phyloP scores from a whole-genome alignment of 179 eudicot species.

The Dionaea muscipula region DNA sequence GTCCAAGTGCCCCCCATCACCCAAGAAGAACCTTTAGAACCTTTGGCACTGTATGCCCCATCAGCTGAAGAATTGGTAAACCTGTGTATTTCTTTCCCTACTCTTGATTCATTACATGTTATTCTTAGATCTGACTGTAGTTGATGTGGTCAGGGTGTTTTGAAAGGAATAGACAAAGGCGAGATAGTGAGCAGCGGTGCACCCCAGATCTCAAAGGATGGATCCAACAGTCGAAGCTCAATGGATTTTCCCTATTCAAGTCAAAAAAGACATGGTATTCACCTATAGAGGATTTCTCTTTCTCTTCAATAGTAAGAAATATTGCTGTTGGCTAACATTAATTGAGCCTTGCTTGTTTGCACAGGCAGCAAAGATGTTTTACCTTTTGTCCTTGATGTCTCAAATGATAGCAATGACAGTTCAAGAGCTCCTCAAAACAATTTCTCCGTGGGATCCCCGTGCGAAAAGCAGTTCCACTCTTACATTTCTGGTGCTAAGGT shows the following conservation, averaged over 20 bases:
- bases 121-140: constrained; percentile 13
- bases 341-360: constrained; percentile 9
- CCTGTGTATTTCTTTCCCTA: constrained; percentile 3
- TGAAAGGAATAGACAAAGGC: constrained; percentile 86
- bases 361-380: constrained; percentile 70
- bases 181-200: constrained; percentile 82
- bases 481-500: constrained; percentile 24
- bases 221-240: constrained; percentile 51
- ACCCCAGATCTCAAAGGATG: constrained; percentile 72
- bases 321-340: constrained; percentile 6
- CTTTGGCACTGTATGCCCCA: constrained; percentile 69
- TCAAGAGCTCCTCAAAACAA: constrained; percentile 22
- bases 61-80: constrained; percentile 70
- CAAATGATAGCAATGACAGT: constrained; percentile 32
- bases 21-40: constrained; percentile 64
- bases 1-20: constrained; percentile 61
- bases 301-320: background rate
- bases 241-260: constrained; percentile 47
- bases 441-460: constrained; percentile 22
- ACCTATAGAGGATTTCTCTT: background rate
- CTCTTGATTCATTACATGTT: constrained; percentile 2
- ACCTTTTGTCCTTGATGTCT: constrained; percentile 33
- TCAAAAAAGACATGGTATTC: constrained; percentile 53
- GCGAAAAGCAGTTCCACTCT: constrained; percentile 28
- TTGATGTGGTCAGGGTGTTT: constrained; percentile 36